Percentiles rank a stretch among this genome's conserved stretches.
These are phyloP conservation scores for Cephaloascus fragrans DNA, from an alignment of 805 yeast species.

Conservation along the genomic window DNA sequence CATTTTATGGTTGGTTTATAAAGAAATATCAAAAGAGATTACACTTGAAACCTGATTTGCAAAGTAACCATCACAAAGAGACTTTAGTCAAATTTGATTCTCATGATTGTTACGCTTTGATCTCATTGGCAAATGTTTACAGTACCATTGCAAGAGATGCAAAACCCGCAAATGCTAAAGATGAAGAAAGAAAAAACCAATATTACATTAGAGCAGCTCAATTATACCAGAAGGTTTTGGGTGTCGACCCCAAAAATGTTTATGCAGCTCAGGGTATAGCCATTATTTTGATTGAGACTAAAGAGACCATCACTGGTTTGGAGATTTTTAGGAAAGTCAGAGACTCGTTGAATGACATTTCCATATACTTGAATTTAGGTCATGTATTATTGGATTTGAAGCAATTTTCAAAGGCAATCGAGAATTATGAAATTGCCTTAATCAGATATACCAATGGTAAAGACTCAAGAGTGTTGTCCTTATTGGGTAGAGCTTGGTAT, in stretches of 20 bases:
- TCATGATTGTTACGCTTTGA: conserved; percentile 83
- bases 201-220: conserved; percentile 88
- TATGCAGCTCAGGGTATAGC: conserved; percentile 98
- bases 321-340: conserved; percentile 83
- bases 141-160: conserved; percentile 71
- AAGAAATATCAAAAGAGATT: conserved; percentile 45
- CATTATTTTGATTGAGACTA: conserved; percentile 80
- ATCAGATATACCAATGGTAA: conserved; percentile 51
- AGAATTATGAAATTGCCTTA: conserved; percentile 76
- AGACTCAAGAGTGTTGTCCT: conserved; percentile 58
- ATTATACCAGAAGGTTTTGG: conserved; percentile 78
- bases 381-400: conserved; percentile 78
- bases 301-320: conserved; percentile 64
- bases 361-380: conserved; percentile 78
- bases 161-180: conserved; percentile 33
- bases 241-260: conserved; percentile 74
- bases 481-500: conserved; percentile 85
- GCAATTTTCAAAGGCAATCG: conserved; percentile 80
- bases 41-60: conserved; percentile 42
- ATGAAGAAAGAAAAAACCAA: conserved; percentile 49
- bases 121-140: conserved; percentile 85
- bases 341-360: conserved; percentile 79
- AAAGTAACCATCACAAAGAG: conserved; percentile 73
- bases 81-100: conserved; percentile 76
- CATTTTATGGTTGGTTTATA: conserved; percentile 88